Evolutionary conservation across 352 stramenopile species (phyloP), one percentile per base, ranked within the genome.

Genomic region (Phytophthora lateralis): DNA sequence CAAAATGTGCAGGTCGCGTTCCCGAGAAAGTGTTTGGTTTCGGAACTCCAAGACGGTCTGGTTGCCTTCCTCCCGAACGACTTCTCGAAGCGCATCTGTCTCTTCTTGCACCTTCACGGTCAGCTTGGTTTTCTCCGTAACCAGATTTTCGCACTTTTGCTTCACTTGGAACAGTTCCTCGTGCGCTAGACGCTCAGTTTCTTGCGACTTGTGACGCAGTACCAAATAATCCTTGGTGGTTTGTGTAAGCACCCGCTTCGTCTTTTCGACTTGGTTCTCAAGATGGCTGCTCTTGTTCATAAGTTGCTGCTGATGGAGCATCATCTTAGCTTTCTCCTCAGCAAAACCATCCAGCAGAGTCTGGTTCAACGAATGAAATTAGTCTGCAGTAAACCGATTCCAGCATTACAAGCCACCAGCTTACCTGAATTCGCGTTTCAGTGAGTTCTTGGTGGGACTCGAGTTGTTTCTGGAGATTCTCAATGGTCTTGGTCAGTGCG

Each of bases 211-310:
- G 62, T 94, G 82, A 0, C 82, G 80, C 37, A 90, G 52, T 18
- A 92, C 80, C 43, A 94, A 55, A 47, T 91, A 94, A 60, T 92
- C 82, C 59, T 84, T 89, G 12, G 82, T 93, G 2, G 81, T 88
- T 73, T 90, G 71, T 1, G 74, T 75, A 18, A 94, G 59, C 35
- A 94, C 34, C 9, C 71, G 72, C 53, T 91, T 75, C 1, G 78
- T 72, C 24, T 88, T 89, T 47, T 73, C 62, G 0, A 84, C 50
- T 56, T 91, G 66, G 24, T 74, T 72, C 44, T 89, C 76, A 10
- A 88, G 34, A 0, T 73, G 41, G 10, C 54, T 61, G 18, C 61
- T 71, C 21, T 81, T 66, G 6, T 77, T 66, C 29, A 82, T 62
- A 11, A 81, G 39, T 7, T 82, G 55, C 1, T 65, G 64, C 12